Base-by-base conservation (phyloP, 495 filamentous ascomycete genomes). In the Penicillium parvum region DNA sequence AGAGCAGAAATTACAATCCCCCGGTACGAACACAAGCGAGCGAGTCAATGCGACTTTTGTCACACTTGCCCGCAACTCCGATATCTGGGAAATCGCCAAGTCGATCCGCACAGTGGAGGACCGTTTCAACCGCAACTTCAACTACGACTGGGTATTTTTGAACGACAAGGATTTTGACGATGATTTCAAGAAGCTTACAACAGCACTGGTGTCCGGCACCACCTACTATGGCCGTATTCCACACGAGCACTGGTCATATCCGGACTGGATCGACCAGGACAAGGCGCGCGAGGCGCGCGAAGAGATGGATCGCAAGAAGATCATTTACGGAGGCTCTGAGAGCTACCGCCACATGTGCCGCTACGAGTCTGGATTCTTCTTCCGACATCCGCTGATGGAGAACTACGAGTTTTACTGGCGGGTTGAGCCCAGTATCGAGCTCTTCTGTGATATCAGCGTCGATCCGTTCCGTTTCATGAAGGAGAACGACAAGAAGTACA, bases 141-240 rank as follows among this genome's bases (percentile, higher is more conserved):
- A 96, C 71, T 98, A 98, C 64, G 92, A 97, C 59, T 98, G 92
- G 92, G 94, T 98, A 19, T 98, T 98, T 72, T 65, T 98, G 49
- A 98, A 98, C 64, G 92, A 98, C 60, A 78, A 88, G 59, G 85
- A 88, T 1, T 98, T 98, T 54, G 86, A 95, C 53, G 83, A 86
- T 1, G 78, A 79, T 8, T 98, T 98, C 72, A 97, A 88, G 67
- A 90, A 86, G 57, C 77, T 98, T 42, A 98, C 92, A 11, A 82
- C 80, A 8, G 79, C 87, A 4, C 74, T 98, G 23, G 83, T 89
- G n/a, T 96, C 90, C 11, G 92, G 92, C 18, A 90, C 76, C 43
- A 87, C 92, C 12, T 77, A 86, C 62, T 98, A 96, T 64, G 94
- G 90, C 50, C 67, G 81, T 53, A 92, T 95, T 36, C 77, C 86